Evolutionary conservation across 2,329 filamentous ascomycete species (phyloP).

Genomic region (Gliomastix tumulicola): DNA sequence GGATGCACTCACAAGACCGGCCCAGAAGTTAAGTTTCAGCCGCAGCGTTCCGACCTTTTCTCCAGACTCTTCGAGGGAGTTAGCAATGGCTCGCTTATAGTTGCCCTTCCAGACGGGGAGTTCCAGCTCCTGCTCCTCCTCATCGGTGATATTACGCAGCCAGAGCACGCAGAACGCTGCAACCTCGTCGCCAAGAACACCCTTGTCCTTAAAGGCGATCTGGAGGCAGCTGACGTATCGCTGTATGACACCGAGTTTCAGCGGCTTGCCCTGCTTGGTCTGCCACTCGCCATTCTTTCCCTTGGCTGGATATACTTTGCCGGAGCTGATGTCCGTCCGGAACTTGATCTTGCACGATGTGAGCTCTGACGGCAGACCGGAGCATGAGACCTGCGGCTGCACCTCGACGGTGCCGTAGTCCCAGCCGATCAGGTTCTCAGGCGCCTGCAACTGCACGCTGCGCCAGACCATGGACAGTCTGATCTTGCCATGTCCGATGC

Average conservation of each 20-base stretch:
- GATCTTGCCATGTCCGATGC: conserved; percentile 64
- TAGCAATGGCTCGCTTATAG: conserved; percentile 37
- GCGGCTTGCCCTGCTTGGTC: conserved; percentile 33
- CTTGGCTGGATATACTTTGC: conserved; percentile 45
- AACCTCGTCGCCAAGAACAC: conserved; percentile 42
- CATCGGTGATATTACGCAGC: conserved; percentile 63
- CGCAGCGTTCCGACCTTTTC: conserved; percentile 38
- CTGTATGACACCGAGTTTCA: conserved; percentile 44
- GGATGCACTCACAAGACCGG: conserved; percentile 21
- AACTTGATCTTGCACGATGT: conserved; percentile 49
- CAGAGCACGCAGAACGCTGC: conserved; percentile 59
- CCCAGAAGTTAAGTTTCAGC: conserved; percentile 24
- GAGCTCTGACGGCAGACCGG: conserved; percentile 39
- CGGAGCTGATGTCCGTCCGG: conserved; percentile 46
- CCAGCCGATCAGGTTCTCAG: conserved; percentile 56
- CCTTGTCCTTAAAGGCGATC: conserved; percentile 39
- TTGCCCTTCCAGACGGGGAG: conserved; percentile 61
- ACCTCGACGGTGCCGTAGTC: conserved; percentile 65
- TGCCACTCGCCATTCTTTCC: conserved; percentile 43
- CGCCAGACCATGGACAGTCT: conserved; percentile 69
- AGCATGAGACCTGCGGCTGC: conserved; percentile 36
- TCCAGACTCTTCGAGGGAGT: conserved; percentile 34
- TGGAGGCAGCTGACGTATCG: conserved; percentile 51
- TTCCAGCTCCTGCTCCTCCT: conserved; percentile 51
- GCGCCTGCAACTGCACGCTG: conserved; percentile 56